Conservation (phyloP, 768 basidiomycete genomes). For the Kwoniella mangroviensis region DNA sequence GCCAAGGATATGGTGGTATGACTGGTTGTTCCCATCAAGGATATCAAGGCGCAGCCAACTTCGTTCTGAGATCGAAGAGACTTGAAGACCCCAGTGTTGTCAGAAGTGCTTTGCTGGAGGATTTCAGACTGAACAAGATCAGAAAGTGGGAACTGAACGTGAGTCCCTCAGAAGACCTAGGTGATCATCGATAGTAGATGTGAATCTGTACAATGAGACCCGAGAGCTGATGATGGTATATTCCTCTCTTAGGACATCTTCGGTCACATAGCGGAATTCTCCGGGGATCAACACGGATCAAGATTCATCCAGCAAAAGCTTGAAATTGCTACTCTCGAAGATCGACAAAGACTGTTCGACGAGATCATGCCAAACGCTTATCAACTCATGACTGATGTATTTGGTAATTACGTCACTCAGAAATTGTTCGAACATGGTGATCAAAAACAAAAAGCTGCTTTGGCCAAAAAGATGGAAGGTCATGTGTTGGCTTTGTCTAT, state of each 20-base stretch:
- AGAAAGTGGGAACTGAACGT: slow-evolving; percentile 83
- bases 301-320: slow-evolving; percentile 92
- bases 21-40: slow-evolving; percentile 11
- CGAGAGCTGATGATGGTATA: neutral
- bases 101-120: slow-evolving; percentile 77
- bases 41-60: slow-evolving; percentile 5
- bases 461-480: slow-evolving; percentile 76
- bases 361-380: slow-evolving; percentile 84
- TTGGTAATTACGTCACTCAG: slow-evolving; percentile 96
- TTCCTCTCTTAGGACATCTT: slow-evolving; percentile 71
- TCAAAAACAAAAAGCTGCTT: slow-evolving; percentile 69
- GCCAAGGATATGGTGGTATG: neutral
- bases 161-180: slow-evolving; percentile 35
- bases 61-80: slow-evolving; percentile 16
- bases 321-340: slow-evolving; percentile 74
- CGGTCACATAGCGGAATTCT: slow-evolving; percentile 86
- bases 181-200: too few relatives aligned
- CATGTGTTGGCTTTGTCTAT: slow-evolving; percentile 76
- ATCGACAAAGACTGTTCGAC: slow-evolving; percentile 77
- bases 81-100: slow-evolving; percentile 49
- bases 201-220: neutral
- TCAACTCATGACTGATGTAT: slow-evolving; percentile 85
- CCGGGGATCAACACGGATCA: slow-evolving; percentile 95
- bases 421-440: slow-evolving; percentile 89
- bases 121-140: slow-evolving; percentile 77